phyloP scores from a whole-genome alignment of 192 early-diverging fungal genomes.

The Phycomyces blakesleeanus region DNA sequence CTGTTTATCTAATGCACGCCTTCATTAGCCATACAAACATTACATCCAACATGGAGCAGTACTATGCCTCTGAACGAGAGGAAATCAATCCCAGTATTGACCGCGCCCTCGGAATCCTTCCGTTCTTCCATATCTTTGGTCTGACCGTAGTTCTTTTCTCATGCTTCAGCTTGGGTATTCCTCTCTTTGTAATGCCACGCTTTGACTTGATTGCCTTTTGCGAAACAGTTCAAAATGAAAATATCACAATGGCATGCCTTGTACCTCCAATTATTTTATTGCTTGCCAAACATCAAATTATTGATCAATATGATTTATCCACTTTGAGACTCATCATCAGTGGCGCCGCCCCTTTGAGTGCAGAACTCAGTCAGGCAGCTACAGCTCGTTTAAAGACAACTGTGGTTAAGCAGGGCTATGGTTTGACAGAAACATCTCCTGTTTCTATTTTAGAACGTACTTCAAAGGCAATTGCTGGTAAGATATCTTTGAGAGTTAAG shows the following conservation, averaged over 20 bases:
- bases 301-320: constrained; percentile 59
- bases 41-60: constrained; percentile 26
- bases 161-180: constrained; percentile 19
- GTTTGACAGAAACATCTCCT: constrained; percentile 70
- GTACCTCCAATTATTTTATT: constrained; percentile 70
- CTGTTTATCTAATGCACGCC: neutral
- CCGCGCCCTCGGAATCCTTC: constrained; percentile 27
- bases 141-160: constrained; percentile 14
- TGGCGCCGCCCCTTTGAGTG: constrained; percentile 65
- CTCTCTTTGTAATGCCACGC: constrained; percentile 55
- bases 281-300: constrained; percentile 61
- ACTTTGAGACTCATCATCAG: constrained; percentile 46
- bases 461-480: constrained; percentile 32
- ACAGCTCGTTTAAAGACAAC: constrained; percentile 16
- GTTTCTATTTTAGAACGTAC: constrained; percentile 36
- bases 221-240: constrained; percentile 67
- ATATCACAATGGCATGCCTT: constrained; percentile 70
- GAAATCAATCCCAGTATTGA: constrained; percentile 10
- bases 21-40: constrained; percentile 30
- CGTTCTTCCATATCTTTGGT: constrained; percentile 34
- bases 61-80: neutral
- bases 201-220: constrained; percentile 59
- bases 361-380: constrained; percentile 43
- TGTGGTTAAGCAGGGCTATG: constrained; percentile 61
- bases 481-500: neutral